Percentiles rank a stretch among this genome's conserved stretches.
phyloP scores from a whole-genome alignment of 345 rosid genomes.

The Brassica nigra region DNA sequence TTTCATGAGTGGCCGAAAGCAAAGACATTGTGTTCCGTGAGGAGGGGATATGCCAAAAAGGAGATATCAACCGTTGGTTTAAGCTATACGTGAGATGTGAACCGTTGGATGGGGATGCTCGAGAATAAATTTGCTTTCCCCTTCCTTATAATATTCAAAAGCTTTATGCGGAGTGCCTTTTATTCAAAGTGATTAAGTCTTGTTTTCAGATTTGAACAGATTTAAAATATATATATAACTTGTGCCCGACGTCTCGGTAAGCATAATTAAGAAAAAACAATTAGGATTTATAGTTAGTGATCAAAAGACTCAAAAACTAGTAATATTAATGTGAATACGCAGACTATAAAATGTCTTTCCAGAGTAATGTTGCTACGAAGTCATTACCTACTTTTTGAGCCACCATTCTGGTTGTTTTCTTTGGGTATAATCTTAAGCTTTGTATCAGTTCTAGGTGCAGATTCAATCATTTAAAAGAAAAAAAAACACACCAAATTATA shows the following conservation, averaged over 20 bases:
- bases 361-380: too few species aligned
- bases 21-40: slow-evolving; percentile 46
- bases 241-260: neutral
- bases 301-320: slow-evolving; percentile 26
- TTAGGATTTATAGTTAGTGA: neutral
- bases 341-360: neutral
- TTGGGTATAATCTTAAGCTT: neutral
- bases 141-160: neutral
- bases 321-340: neutral
- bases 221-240: neutral
- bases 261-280: neutral
- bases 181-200: slow-evolving; percentile 29
- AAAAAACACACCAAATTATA: slow-evolving; percentile 12
- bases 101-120: slow-evolving; percentile 32
- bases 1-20: slow-evolving; percentile 59
- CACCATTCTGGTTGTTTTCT: neutral
- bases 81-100: neutral
- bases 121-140: slow-evolving; percentile 28
- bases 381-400: neutral
- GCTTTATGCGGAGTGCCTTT: slow-evolving; percentile 18
- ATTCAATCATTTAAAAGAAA: neutral
- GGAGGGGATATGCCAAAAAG: neutral
- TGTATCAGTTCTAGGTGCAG: neutral
- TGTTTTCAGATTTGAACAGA: slow-evolving; percentile 29
- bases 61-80: slow-evolving; percentile 36